These are phyloP conservation scores for Achlya hypogyna DNA, from an alignment of 352 stramenopile genomes.

Conservation along the genomic window DNA sequence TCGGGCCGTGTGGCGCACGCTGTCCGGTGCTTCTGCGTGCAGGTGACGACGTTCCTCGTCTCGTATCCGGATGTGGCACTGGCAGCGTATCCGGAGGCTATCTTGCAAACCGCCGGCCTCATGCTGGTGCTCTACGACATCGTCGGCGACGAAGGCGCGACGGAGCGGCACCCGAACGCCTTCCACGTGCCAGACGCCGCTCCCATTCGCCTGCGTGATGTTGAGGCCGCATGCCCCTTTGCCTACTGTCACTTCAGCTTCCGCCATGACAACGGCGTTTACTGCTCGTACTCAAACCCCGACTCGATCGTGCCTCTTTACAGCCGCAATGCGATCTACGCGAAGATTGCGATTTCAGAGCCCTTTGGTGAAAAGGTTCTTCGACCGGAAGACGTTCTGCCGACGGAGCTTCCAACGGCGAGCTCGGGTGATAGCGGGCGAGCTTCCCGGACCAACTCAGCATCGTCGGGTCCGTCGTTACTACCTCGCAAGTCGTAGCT, in stretches of 20 bases:
- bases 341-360: slow-evolving; percentile 62
- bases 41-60: not conserved
- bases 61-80: not conserved
- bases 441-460: slow-evolving; percentile 29
- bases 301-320: slow-evolving; percentile 49
- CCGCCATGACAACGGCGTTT: slow-evolving; percentile 54
- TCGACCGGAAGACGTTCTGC: slow-evolving; percentile 10
- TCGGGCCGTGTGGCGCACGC: too few species aligned
- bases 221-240: slow-evolving; percentile 64
- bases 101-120: not conserved
- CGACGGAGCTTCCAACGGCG: slow-evolving; percentile 20
- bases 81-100: not conserved
- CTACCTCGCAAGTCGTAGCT: not conserved
- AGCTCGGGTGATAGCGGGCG: slow-evolving; percentile 35
- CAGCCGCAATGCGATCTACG: slow-evolving; percentile 24
- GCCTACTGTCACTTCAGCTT: slow-evolving; percentile 73
- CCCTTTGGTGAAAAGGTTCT: slow-evolving; percentile 29
- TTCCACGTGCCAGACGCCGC: slow-evolving; percentile 14
- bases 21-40: not conserved
- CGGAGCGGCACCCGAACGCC: slow-evolving; percentile 11
- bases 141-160: slow-evolving; percentile 7
- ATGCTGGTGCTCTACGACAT: slow-evolving; percentile 21
- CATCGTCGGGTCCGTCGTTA: slow-evolving; percentile 42
- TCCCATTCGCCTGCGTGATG: slow-evolving; percentile 37
- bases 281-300: slow-evolving; percentile 62